phyloP scores from a whole-genome alignment of 805 yeast species.

The Yamadazyma takamatsuzukensis region DNA sequence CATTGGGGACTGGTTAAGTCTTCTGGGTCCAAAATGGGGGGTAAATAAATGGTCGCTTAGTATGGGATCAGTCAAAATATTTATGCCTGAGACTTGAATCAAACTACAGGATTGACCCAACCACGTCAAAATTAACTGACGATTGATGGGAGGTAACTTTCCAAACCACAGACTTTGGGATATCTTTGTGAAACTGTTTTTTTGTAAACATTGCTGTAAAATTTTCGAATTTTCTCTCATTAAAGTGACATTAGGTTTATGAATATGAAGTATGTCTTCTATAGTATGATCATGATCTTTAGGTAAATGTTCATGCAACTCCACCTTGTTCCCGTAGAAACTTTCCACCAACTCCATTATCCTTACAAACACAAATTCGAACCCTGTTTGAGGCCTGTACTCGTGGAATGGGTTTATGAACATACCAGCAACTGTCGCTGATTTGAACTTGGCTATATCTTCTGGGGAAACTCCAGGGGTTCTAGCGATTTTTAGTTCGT shows the following conservation, averaged over 20 bases:
- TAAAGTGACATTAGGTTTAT: slow-evolving; percentile 52
- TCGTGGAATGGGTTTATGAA: slow-evolving; percentile 90
- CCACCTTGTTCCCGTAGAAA: slow-evolving; percentile 34
- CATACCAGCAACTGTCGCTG: slow-evolving; percentile 60
- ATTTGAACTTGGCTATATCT: slow-evolving; percentile 24
- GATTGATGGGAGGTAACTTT: slow-evolving; percentile 29
- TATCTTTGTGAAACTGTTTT: slow-evolving; percentile 3
- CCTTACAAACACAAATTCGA: slow-evolving; percentile 77
- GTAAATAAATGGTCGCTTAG: slow-evolving; percentile 63
- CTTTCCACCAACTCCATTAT: slow-evolving; percentile 67
- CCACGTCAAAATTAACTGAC: slow-evolving; percentile 77
- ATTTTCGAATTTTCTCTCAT: slow-evolving; percentile 31
- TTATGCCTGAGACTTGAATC: slow-evolving; percentile 67
- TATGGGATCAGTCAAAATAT: slow-evolving; percentile 82
- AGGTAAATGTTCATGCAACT: slow-evolving; percentile 31
- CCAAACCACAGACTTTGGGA: not conserved
- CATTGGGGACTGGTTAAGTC: slow-evolving; percentile 80
- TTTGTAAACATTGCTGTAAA: slow-evolving; percentile 23
- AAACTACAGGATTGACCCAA: slow-evolving; percentile 87
- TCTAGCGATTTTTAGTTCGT: slow-evolving; percentile 24
- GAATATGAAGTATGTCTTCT: slow-evolving; percentile 54
- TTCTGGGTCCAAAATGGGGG: slow-evolving; percentile 70
- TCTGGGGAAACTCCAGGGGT: no score
- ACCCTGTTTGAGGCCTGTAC: slow-evolving; percentile 83
- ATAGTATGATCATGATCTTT: slow-evolving; percentile 42